Evolutionary conservation across 2,329 filamentous ascomycete species (phyloP), one percentile per base, ranked within the genome.

Genomic region (Leptoxyphium fumago): DNA sequence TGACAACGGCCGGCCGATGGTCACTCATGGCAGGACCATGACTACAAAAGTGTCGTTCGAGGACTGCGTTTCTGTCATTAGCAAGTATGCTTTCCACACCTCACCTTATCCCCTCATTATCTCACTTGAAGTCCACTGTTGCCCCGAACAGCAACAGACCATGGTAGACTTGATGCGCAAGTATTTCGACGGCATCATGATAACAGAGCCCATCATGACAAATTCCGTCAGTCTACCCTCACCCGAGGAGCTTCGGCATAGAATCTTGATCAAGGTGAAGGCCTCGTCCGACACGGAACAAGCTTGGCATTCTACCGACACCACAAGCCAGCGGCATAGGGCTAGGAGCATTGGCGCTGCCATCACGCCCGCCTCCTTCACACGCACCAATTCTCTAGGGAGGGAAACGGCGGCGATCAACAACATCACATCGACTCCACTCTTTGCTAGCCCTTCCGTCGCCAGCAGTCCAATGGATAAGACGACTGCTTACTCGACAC

Each of bases 61-160:
- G 39, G 89, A 96, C 62, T 89, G 89, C 50, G 86, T 98, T 66
- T 82, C 80, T 21, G 87, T 88, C 42, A 91, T 98, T 61, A 85
- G 88, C 63, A 88, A 89, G 60, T 95, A 95, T 60, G 91, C 91
- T 2, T 98, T 98, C 57, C 73, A 80, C 50, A 81, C 82, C 45
- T 87, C 84, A n/a, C 76, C 75, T 17, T 95, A 88, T 53, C 91
- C 91, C 1, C 71, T 98, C 13, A 94, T 91, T 68, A 80, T 98
- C 49, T 96, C 91, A 1, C 80, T 98, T 11, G 91, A 98, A 62
- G 88, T 96, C 3, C 91, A 96, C 60, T 96, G 91, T 72, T 84
- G 77, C 52, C 68, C 79, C 2, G 70, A 78, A 10, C 91, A 96
- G 60, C 91, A 98, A 62, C 71, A 77, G 15, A 74, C 77, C 39